Evolutionary conservation across 164 flowering plant genomes (phyloP).

Genomic region (Magnolia sinica): DNA sequence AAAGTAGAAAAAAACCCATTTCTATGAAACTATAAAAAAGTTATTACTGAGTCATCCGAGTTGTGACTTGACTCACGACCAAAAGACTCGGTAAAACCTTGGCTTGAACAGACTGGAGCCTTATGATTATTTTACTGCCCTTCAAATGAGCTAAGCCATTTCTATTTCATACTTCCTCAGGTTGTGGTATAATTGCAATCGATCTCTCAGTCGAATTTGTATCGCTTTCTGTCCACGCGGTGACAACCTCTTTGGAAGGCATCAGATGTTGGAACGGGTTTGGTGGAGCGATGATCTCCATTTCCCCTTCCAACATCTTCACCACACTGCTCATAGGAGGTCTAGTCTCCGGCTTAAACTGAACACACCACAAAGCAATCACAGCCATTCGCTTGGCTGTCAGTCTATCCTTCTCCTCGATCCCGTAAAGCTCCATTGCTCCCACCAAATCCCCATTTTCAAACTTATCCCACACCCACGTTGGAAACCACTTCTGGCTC

Average conservation of each 20-base stretch:
- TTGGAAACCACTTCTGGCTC: neutral
- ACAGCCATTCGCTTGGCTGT: neutral
- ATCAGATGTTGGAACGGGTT: neutral
- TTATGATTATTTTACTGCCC: no score
- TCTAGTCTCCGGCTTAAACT: neutral
- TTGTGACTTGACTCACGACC: no score
- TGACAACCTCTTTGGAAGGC: neutral
- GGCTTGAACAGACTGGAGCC: no score
- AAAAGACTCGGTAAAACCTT: no score
- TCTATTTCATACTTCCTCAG: neutral
- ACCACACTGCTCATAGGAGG: slow-evolving; percentile 3
- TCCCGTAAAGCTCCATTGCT: neutral
- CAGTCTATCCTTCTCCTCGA: neutral
- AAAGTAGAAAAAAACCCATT: no score
- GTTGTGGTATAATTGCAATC: neutral
- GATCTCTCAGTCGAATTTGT: neutral
- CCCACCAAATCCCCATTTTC: neutral
- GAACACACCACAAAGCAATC: neutral
- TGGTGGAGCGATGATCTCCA: neutral
- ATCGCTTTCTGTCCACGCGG: neutral
- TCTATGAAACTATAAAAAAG: no score
- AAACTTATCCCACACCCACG: slow-evolving; percentile 3
- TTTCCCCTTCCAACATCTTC: slow-evolving; percentile 1
- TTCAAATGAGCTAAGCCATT: neutral
- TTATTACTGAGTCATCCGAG: no score